A percentile compares a stretch with the other conserved stretches of the same genome.
These are phyloP conservation scores for Penicillium goetzii DNA, from an alignment of 495 filamentous ascomycete genomes.

Conservation along the genomic window DNA sequence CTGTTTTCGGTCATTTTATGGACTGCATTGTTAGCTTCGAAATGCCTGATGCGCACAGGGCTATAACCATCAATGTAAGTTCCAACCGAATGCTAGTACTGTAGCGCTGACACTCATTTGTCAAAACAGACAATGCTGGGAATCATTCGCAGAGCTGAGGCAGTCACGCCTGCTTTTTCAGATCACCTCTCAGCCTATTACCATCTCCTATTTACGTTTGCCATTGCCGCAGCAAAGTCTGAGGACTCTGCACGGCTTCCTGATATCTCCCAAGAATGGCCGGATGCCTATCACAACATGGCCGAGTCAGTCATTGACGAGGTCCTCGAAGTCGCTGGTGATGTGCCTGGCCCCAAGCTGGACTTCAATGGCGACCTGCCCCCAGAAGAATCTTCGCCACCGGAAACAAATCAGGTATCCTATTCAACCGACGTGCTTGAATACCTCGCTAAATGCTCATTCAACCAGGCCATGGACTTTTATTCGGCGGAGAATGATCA, in stretches of 20 bases:
- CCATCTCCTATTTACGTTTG: conserved; percentile 6
- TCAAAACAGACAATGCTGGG: background rate
- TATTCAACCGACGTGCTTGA: conserved; percentile 76
- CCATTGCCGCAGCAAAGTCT: background rate
- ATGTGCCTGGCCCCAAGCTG: conserved; percentile 10
- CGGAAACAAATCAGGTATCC: background rate
- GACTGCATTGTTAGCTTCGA: background rate
- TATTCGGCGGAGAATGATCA: conserved; percentile 61
- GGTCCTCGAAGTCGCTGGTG: conserved; percentile 50
- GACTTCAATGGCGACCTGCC: background rate
- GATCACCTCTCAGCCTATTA: conserved; percentile 3
- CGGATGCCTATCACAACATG: conserved; percentile 6
- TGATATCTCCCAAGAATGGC: background rate
- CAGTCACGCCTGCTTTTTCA: background rate
- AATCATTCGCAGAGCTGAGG: background rate
- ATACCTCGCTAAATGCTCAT: conserved; percentile 73
- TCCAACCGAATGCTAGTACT: background rate
- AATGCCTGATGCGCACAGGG: background rate
- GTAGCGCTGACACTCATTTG: background rate
- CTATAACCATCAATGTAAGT: background rate
- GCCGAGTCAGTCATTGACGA: conserved; percentile 49
- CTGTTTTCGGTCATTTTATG: background rate
- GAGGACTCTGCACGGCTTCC: background rate
- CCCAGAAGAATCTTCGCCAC: too few relatives aligned
- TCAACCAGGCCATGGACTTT: conserved; percentile 77